These are phyloP conservation scores for Nicotiana attenuata DNA, from an alignment of 257 asterid species.

Conservation along the genomic window DNA sequence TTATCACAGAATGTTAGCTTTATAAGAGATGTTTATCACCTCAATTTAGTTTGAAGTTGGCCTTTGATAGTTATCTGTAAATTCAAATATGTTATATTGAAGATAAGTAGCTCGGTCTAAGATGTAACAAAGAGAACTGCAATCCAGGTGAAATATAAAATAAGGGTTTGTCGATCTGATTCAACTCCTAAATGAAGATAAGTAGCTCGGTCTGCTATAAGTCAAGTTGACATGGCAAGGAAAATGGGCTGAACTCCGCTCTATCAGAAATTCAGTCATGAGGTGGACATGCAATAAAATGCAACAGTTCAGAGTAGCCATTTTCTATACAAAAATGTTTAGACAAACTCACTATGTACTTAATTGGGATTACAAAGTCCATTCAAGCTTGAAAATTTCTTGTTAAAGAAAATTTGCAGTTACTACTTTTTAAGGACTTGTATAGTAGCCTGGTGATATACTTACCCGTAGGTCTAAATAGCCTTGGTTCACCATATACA, in stretches of 20 bases:
- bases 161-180: not conserved
- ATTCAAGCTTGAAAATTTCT: too few relatives aligned
- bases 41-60: not conserved
- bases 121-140: not conserved
- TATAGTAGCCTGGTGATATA: not conserved
- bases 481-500: constrained; percentile 81
- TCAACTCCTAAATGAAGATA: too few relatives aligned
- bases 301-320: too few relatives aligned
- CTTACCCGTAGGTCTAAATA: constrained; percentile 91
- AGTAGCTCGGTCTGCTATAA: too few relatives aligned
- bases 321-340: too few relatives aligned
- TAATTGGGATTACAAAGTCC: too few relatives aligned
- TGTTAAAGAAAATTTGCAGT: too few relatives aligned
- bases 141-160: not conserved
- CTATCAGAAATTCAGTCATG: too few relatives aligned
- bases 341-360: too few relatives aligned
- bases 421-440: not conserved
- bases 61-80: not conserved
- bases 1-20: not conserved
- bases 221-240: too few relatives aligned
- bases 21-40: not conserved
- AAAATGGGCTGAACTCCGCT: too few relatives aligned
- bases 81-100: not conserved
- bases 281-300: too few relatives aligned
- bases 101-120: not conserved